phyloP scores from a whole-genome alignment of 1,139 yeast genomes.

The Diutina siamensis region DNA sequence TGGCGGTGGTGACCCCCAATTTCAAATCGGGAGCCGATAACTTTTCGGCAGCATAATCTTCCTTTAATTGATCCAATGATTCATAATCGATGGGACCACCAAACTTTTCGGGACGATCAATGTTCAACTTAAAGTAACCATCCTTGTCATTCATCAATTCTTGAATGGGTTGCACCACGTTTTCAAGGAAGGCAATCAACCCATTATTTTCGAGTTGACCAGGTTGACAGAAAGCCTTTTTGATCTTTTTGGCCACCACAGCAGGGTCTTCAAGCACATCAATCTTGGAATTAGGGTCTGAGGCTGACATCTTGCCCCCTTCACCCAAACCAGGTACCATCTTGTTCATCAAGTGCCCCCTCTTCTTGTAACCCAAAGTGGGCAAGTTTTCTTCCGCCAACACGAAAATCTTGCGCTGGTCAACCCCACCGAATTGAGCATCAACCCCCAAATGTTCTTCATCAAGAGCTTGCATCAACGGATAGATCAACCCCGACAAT shows the following conservation, averaged over 20 bases:
- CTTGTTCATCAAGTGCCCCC: slow-evolving; percentile 97
- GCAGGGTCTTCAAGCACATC: slow-evolving; percentile 87
- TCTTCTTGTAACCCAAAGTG: slow-evolving; percentile 81
- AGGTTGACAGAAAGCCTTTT: slow-evolving; percentile 90
- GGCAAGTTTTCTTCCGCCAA: slow-evolving; percentile 93
- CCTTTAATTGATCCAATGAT: slow-evolving; percentile 58
- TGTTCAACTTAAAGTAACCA: slow-evolving; percentile 49
- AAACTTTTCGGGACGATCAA: slow-evolving; percentile 90
- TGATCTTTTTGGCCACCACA: slow-evolving; percentile 77
- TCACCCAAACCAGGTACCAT: slow-evolving; percentile 97
- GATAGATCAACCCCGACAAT: slow-evolving; percentile 88
- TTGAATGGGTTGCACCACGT: slow-evolving; percentile 77
- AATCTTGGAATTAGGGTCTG: slow-evolving; percentile 95
- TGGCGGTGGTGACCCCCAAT: slow-evolving; percentile 77
- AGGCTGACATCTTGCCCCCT: slow-evolving; percentile 98
- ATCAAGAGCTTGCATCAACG: slow-evolving; percentile 97
- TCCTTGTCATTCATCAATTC: slow-evolving; percentile 51
- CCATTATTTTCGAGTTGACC: slow-evolving; percentile 92
- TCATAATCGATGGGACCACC: slow-evolving; percentile 82
- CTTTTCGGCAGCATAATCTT: slow-evolving; percentile 58
- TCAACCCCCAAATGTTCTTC: slow-evolving; percentile 85
- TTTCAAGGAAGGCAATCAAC: slow-evolving; percentile 71
- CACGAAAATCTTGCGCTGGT: slow-evolving; percentile 95
- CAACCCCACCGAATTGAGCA: slow-evolving; percentile 97
- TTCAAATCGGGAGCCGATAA: slow-evolving; percentile 92